A percentile compares a stretch with the other conserved stretches of the same genome.
phyloP scores from a whole-genome alignment of 2,329 filamentous ascomycete species.

The Grosmannia penicillata region DNA sequence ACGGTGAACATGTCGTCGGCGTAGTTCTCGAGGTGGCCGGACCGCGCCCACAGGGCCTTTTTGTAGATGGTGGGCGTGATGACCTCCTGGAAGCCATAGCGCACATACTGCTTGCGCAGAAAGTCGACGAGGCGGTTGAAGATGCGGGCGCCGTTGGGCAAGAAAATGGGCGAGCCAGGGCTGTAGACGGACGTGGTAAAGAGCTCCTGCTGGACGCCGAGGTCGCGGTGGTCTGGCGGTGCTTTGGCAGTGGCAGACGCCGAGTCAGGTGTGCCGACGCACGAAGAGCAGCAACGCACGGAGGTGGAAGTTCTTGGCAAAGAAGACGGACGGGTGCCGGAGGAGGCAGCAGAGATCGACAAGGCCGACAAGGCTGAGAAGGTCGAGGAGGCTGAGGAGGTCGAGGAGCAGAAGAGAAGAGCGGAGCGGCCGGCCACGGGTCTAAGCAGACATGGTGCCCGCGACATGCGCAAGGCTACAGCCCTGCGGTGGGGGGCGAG shows the following conservation, averaged over 20 bases:
- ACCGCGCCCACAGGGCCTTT: conserved; percentile 71
- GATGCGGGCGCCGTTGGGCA: conserved; percentile 66
- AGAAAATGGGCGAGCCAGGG: conserved; percentile 72
- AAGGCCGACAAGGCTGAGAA: background rate
- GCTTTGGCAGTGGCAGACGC: conserved; percentile 10
- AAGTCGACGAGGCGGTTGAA: conserved; percentile 76
- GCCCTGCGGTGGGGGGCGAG: conserved; percentile 11
- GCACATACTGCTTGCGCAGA: conserved; percentile 67
- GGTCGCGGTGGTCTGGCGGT: conserved; percentile 40
- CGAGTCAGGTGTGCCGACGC: conserved; percentile 6
- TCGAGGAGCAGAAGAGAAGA: background rate
- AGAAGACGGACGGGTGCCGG: background rate
- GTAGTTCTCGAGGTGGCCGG: conserved; percentile 80
- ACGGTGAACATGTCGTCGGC: conserved; percentile 88
- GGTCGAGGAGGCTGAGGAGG: background rate
- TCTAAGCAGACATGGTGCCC: too few relatives aligned
- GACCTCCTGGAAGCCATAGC: conserved; percentile 78
- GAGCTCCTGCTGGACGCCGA: conserved; percentile 53
- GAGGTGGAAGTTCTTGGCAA: too few relatives aligned
- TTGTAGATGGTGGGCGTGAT: conserved; percentile 88
- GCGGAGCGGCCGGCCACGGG: too few relatives aligned
- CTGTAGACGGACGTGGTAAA: conserved; percentile 70
- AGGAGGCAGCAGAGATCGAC: background rate
- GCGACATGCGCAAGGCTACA: background rate
- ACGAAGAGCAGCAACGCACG: conserved; percentile 18